Percentiles rank a stretch among this genome's conserved stretches.
Evolutionary conservation across 345 rosid species (phyloP).

Genomic region (Ricinus communis): DNA sequence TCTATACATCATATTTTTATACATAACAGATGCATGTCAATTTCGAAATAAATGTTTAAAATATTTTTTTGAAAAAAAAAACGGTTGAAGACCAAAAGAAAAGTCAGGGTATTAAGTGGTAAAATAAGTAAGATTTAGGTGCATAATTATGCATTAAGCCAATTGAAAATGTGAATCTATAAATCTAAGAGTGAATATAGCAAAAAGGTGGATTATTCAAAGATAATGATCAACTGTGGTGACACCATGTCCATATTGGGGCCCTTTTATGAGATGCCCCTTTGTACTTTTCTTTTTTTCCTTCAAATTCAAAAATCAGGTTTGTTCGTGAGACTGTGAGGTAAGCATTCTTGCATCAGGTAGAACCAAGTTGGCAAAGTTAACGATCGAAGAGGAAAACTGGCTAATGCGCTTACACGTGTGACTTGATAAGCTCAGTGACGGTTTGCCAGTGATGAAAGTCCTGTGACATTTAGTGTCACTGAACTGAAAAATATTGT

Average conservation of each 20-base stretch:
- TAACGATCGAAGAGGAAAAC: background rate
- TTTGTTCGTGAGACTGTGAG: background rate
- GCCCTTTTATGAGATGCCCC: background rate
- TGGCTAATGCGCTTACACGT: conserved; percentile 1
- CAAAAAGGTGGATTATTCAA: background rate
- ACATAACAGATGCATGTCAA: too few relatives aligned
- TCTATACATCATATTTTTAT: too few relatives aligned
- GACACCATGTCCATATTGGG: background rate
- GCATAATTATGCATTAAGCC: too few relatives aligned
- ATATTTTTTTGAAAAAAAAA: too few relatives aligned
- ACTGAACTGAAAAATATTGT: background rate
- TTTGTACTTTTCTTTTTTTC: background rate
- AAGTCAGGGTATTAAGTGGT: too few relatives aligned
- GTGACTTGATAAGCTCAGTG: background rate
- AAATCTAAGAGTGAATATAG: too few relatives aligned
- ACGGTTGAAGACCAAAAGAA: too few relatives aligned
- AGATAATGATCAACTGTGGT: conserved; percentile 3
- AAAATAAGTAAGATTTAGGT: too few relatives aligned
- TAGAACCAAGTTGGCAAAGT: background rate
- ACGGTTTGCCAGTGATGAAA: conserved; percentile 5
- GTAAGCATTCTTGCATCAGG: background rate
- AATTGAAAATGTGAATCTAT: too few relatives aligned
- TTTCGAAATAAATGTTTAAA: too few relatives aligned
- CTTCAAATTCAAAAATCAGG: background rate
- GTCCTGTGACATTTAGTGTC: conserved; percentile 1